Evolutionary conservation across 306 rosid species (phyloP).

Genomic region (Ormosia emarginata): DNA sequence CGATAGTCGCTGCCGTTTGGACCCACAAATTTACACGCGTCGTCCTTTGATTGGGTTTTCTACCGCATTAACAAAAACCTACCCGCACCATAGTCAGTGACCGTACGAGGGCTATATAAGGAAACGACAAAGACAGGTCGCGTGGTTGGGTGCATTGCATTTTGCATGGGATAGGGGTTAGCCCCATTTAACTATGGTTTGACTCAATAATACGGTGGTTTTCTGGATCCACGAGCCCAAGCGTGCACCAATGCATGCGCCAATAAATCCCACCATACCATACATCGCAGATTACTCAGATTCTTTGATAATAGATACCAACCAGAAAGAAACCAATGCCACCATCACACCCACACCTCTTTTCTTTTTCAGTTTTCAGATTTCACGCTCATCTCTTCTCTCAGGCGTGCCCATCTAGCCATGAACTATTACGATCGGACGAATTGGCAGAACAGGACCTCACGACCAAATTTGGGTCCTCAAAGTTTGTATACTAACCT

Average conservation of each 20-base stretch:
- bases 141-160: background rate
- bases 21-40: background rate
- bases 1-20: background rate
- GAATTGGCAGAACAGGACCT: background rate
- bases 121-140: conserved; percentile 11
- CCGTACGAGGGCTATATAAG: background rate
- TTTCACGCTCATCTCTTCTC: conserved; percentile 3
- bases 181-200: background rate
- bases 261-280: conserved; percentile 10
- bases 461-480: background rate
- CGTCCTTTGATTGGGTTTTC: fast-evolving
- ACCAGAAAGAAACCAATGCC: background rate
- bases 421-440: conserved; percentile 14
- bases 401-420: conserved; percentile 15
- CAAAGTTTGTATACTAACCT: too few species aligned
- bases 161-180: conserved; percentile 6
- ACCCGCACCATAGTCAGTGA: background rate
- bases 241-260: conserved; percentile 40
- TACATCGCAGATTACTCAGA: background rate
- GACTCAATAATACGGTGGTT: background rate
- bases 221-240: conserved; percentile 28
- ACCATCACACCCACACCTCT: background rate
- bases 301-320: too few species aligned
- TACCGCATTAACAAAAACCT: background rate
- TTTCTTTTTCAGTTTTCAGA: background rate